These are phyloP conservation scores for Ceratobasidium theobromae DNA, from an alignment of 1,284 basidiomycete genomes.

Conservation along the genomic window DNA sequence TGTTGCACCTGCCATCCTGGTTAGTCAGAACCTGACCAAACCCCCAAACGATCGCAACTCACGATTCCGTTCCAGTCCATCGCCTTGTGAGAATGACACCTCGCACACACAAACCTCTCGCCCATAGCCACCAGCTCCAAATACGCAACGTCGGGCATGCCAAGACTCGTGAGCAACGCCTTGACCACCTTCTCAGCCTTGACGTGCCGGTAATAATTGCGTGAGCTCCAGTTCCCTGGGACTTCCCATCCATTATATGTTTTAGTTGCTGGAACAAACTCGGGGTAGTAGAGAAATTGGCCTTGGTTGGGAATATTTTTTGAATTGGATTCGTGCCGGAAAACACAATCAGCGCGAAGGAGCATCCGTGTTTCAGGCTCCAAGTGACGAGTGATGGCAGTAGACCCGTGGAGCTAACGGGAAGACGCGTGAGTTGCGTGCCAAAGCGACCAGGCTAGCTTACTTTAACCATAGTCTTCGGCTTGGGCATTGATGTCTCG, in stretches of 20 bases:
- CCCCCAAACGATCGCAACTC: neutral
- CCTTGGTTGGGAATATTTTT: neutral
- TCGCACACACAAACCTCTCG: neutral
- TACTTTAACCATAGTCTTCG: no score
- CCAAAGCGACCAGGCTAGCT: neutral
- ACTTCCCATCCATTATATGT: neutral
- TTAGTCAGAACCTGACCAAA: neutral
- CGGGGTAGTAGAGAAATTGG: neutral
- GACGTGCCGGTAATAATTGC: constrained; percentile 4
- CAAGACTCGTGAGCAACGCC: neutral
- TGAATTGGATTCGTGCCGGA: neutral
- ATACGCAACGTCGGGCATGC: neutral
- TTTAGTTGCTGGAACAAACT: neutral
- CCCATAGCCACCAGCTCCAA: neutral
- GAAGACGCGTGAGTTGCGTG: neutral
- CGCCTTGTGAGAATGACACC: neutral
- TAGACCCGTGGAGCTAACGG: neutral
- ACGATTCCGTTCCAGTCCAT: neutral
- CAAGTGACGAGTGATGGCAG: neutral
- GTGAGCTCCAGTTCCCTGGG: neutral
- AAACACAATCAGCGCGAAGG: constrained; percentile 10
- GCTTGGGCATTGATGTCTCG: no score
- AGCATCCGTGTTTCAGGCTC: neutral
- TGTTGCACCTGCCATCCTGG: neutral
- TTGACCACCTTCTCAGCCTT: constrained; percentile 5